A percentile compares a stretch with the other conserved stretches of the same genome.
Evolutionary conservation across 345 rosid genomes (phyloP).

Genomic region (Rubroshorea leprosula): DNA sequence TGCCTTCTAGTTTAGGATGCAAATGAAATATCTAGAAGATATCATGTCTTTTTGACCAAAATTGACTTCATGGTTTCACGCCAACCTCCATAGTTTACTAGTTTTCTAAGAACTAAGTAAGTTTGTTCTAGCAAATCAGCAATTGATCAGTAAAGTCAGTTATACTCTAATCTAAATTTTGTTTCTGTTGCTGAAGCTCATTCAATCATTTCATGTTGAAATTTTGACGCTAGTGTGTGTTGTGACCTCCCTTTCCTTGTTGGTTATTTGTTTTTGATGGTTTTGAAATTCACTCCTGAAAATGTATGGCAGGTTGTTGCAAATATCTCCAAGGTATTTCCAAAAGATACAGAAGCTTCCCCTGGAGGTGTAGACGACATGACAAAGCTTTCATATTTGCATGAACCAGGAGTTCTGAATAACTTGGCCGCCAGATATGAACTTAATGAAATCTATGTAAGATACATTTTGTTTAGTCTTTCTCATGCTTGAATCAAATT

Average conservation of each 20-base stretch:
- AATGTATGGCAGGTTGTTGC: constrained; percentile 61
- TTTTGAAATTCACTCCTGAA: neutral
- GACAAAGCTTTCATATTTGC: constrained; percentile 98
- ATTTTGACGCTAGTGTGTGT: constrained; percentile 7
- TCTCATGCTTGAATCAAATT: constrained; percentile 4
- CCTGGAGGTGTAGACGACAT: constrained; percentile 99
- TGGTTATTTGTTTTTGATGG: too few relatives aligned
- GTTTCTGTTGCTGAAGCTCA: constrained; percentile 3
- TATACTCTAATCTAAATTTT: constrained; percentile 10
- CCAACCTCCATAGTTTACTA: neutral
- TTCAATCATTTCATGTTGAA: constrained; percentile 14
- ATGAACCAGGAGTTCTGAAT: constrained; percentile 94
- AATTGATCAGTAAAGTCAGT: constrained; percentile 4
- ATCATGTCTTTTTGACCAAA: constrained; percentile 2
- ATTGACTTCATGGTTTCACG: neutral
- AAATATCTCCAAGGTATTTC: constrained; percentile 71
- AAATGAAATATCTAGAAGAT: constrained; percentile 9
- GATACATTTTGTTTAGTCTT: constrained; percentile 22
- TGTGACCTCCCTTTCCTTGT: too few relatives aligned
- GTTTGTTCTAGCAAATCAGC: constrained; percentile 4
- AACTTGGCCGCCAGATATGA: constrained; percentile 95
- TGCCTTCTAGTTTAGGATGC: constrained; percentile 7
- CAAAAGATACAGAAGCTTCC: constrained; percentile 93
- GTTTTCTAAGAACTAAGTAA: constrained; percentile 2
- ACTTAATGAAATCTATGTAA: constrained; percentile 95